Evolutionary conservation across 2,329 filamentous ascomycete species (phyloP).

Genomic region (Tolypocladium tropicale): DNA sequence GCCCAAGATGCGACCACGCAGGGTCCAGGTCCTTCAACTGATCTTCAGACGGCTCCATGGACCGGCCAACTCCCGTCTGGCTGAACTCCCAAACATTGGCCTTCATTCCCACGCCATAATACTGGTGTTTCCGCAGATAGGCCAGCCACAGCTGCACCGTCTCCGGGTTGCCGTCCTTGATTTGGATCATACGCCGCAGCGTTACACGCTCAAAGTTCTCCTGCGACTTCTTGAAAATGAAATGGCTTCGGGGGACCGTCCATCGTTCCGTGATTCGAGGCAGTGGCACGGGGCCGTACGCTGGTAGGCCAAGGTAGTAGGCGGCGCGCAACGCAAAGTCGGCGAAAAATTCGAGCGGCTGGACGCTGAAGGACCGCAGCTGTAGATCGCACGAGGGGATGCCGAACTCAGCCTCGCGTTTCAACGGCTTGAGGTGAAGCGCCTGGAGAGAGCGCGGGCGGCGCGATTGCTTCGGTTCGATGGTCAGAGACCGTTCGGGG

Average conservation of each 20-base stretch:
- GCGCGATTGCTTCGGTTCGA: conserved; percentile 26
- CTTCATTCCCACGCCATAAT: conserved; percentile 98
- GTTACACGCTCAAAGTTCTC: conserved; percentile 97
- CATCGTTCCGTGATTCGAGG: conserved; percentile 83
- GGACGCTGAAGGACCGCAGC: conserved; percentile 79
- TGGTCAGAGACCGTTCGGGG: neutral
- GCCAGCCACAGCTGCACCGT: conserved; percentile 86
- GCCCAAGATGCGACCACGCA: conserved; percentile 46
- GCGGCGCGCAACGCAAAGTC: conserved; percentile 92
- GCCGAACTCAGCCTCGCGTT: conserved; percentile 61
- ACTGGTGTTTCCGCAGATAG: conserved; percentile 84
- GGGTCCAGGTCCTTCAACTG: conserved; percentile 27
- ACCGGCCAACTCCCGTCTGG: conserved; percentile 41
- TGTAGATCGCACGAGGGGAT: conserved; percentile 86
- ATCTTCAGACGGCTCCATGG: conserved; percentile 13
- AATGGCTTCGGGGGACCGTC: conserved; percentile 82
- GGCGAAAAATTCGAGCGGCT: conserved; percentile 86
- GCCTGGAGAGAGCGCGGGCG: conserved; percentile 75
- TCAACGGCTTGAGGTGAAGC: conserved; percentile 75
- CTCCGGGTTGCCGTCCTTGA: conserved; percentile 83
- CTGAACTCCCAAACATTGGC: conserved; percentile 92
- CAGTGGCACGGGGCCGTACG: conserved; percentile 75
- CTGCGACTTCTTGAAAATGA: conserved; percentile 94
- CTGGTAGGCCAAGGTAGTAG: conserved; percentile 84
- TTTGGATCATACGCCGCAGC: conserved; percentile 75